Evolutionary conservation across 352 stramenopile species (phyloP).

Genomic region (Phytopythium cucurbitacearum): DNA sequence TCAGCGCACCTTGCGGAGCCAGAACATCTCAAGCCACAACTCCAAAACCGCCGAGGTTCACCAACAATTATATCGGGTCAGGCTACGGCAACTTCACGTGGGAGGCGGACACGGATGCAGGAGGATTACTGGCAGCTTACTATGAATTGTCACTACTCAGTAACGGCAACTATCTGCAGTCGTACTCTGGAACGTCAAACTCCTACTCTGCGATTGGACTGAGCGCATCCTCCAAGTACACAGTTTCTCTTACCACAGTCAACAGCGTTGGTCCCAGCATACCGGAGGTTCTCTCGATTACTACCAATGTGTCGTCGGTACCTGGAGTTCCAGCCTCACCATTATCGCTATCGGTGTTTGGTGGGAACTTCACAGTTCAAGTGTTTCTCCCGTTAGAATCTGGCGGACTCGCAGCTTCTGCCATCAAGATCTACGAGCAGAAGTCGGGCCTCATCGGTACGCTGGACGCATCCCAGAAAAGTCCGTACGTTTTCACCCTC

Average conservation of each 20-base stretch:
- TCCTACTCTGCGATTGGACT: slow-evolving; percentile 22
- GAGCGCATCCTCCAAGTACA: slow-evolving; percentile 26
- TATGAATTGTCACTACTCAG: slow-evolving; percentile 35
- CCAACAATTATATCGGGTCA: slow-evolving; percentile 11
- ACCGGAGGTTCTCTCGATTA: slow-evolving; percentile 8
- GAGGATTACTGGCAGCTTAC: slow-evolving; percentile 25
- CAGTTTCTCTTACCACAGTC: slow-evolving; percentile 17
- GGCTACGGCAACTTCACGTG: slow-evolving; percentile 40
- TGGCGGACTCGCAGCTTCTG: slow-evolving; percentile 28
- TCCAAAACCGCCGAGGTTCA: slow-evolving; percentile 16
- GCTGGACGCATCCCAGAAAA: slow-evolving; percentile 7
- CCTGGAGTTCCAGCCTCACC: slow-evolving; percentile 25
- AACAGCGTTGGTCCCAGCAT: slow-evolving; percentile 36
- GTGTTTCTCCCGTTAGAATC: slow-evolving; percentile 29
- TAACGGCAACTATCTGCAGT: slow-evolving; percentile 7
- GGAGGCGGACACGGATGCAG: slow-evolving; percentile 33
- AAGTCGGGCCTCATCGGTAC: slow-evolving; percentile 17
- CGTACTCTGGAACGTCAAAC: not conserved
- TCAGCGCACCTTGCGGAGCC: slow-evolving; percentile 27
- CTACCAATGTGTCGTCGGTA: slow-evolving; percentile 14
- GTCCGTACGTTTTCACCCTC: slow-evolving; percentile 18
- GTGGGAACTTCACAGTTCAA: slow-evolving; percentile 59
- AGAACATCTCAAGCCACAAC: slow-evolving; percentile 30
- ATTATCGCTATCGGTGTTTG: slow-evolving; percentile 30
- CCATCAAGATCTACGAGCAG: slow-evolving; percentile 40